phyloP scores from a whole-genome alignment of 345 rosid species.

The Pistacia atlantica region DNA sequence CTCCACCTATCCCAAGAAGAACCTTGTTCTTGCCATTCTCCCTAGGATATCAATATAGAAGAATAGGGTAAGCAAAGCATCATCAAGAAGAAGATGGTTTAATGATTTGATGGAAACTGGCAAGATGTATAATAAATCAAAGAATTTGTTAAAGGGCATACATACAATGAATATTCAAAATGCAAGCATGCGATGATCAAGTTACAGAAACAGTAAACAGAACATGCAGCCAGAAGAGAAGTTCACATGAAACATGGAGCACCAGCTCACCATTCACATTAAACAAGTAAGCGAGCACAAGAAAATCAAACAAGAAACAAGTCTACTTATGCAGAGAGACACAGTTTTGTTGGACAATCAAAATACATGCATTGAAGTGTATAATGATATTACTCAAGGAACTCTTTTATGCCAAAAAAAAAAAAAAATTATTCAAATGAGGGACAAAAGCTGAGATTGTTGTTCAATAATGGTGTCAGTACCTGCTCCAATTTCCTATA shows the following conservation, averaged over 20 bases:
- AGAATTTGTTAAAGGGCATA: not conserved
- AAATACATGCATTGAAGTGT: not conserved
- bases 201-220: not conserved
- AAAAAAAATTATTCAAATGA: not conserved
- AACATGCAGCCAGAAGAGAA: constrained; percentile 6
- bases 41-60: constrained; percentile 33
- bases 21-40: constrained; percentile 61
- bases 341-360: not conserved
- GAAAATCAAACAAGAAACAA: not conserved
- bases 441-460: constrained; percentile 1
- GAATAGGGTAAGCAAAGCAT: not conserved
- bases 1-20: constrained; percentile 90
- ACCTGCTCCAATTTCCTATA: constrained; percentile 89
- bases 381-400: not conserved
- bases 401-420: not conserved
- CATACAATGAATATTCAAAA: not conserved
- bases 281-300: not conserved
- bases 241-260: not conserved
- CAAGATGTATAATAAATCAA: not conserved
- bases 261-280: not conserved
- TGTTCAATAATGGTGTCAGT: constrained; percentile 15
- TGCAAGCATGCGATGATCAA: not conserved
- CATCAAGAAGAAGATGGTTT: not conserved
- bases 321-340: not conserved
- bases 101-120: not conserved